Conservation (phyloP, 208 protist species). For the Wallacemonas collosoma region DNA sequence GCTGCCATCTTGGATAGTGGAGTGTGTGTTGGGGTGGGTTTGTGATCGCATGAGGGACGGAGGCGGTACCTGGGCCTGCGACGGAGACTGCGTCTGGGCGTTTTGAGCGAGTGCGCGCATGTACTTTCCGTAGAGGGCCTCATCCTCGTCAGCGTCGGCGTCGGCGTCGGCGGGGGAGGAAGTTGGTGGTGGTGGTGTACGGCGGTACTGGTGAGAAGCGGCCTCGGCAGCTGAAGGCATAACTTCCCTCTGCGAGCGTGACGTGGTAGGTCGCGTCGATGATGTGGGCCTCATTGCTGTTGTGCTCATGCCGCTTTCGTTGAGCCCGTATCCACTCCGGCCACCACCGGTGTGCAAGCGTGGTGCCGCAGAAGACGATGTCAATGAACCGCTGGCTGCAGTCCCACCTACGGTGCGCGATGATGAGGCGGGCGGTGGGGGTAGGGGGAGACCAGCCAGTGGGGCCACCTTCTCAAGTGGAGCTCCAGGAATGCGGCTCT, state of each 20-base stretch:
- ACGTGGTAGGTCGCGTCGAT: neutral
- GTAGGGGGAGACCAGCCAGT: conserved; percentile 26
- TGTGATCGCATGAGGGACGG: conserved; percentile 4
- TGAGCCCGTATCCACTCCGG: conserved; percentile 19
- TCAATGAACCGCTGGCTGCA: too few species aligned
- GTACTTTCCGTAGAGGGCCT: conserved; percentile 26
- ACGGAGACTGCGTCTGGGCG: neutral
- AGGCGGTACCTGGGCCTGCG: neutral
- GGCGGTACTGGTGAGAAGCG: too few species aligned
- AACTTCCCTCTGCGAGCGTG: too few species aligned
- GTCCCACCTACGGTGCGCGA: too few species aligned
- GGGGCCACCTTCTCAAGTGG: conserved; percentile 46
- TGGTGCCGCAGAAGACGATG: neutral
- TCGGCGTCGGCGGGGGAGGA: neutral
- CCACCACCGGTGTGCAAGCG: neutral
- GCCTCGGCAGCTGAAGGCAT: too few species aligned
- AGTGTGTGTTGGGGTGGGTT: neutral
- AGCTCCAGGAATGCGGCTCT: conserved; percentile 35
- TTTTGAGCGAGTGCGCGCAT: neutral
- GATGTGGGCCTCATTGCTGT: neutral
- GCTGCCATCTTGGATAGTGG: neutral
- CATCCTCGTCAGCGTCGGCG: conserved; percentile 5
- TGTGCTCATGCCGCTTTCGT: conserved; percentile 30
- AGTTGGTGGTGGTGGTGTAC: too few species aligned
- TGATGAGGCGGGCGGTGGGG: neutral